Evolutionary conservation across 202 grass and related monocot genomes (phyloP), one percentile per base, ranked within the genome.

Genomic region (Bolboschoenoplectus hybrid): DNA sequence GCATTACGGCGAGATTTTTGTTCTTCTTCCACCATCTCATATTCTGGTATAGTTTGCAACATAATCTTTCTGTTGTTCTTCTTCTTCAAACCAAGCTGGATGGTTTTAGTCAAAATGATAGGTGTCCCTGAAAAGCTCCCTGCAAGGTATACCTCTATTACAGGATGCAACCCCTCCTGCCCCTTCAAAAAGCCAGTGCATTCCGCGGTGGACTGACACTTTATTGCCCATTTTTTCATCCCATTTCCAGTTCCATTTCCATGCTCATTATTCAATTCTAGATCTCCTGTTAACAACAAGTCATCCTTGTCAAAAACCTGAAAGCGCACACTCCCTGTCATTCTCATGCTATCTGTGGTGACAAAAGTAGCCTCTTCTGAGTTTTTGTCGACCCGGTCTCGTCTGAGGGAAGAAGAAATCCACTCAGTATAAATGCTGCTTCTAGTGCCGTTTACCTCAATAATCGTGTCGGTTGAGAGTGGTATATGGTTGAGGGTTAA

Each of bases 401-500:
- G 91, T 70, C 92, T 89, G 63, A 97, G 90, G 39, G 90, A 92
- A 13, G 94, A 97, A 9, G 90, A 92, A 53, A 94, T 67, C 45
- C 91, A 97, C 82, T 94, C 94, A 0, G 92, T 93, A 67, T 97
- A 89, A 82, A 94, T 91, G 89, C 92, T 97, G 64, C 94, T 92
- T 41, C 94, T 88, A 50, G 85, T 91, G 1, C 94, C 90, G 51
- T 97, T 97, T 61, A 97, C 89, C 57, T 97, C 94, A 14, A 97
- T 94, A 85, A 97, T 86, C 0, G 94, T 97, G 75, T 97, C 94
- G 2, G 90, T 90, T 6, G 90, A 90, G 14, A 97, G 76, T 3
- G 94, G 94, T 76, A 97, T 89, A 75, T 94, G 94, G 62, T 97
- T 97, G 57, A 97, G 90, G 0, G 86, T 94, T 89, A 97, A 92